Evolutionary conservation across 1,284 basidiomycete genomes (phyloP).

Genomic region (Gomphus bonarii): DNA sequence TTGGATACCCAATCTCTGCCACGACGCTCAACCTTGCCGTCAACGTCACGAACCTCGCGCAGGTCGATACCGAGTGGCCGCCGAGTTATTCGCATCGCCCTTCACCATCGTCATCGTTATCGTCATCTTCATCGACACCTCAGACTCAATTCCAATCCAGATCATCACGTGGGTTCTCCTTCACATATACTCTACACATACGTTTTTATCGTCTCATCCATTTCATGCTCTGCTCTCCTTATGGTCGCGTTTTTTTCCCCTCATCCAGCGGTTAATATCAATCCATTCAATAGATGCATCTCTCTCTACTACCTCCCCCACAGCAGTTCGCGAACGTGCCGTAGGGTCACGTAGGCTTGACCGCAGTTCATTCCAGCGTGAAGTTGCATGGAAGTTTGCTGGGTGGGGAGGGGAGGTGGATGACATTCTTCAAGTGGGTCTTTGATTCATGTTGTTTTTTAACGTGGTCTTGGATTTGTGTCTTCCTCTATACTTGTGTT

Average conservation of each 20-base stretch:
- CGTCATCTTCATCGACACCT: constrained; percentile 17
- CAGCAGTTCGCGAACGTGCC: background rate
- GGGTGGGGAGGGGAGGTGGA: constrained; percentile 20
- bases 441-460: constrained; percentile 25
- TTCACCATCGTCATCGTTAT: background rate
- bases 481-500: background rate
- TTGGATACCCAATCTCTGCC: background rate
- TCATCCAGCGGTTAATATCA: background rate
- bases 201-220: background rate
- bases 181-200: background rate
- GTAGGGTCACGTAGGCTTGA: constrained; percentile 1
- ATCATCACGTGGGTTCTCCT: background rate
- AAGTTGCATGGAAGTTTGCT: background rate
- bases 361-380: background rate
- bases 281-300: background rate
- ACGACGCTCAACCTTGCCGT: background rate
- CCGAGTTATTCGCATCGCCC: too few relatives aligned
- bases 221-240: background rate
- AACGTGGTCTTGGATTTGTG: background rate
- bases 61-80: background rate
- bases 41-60: background rate
- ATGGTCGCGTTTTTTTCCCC: background rate
- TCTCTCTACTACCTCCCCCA: background rate
- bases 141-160: background rate
- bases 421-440: constrained; percentile 22